A percentile compares a stretch with the other conserved stretches of the same genome.
Conservation (phyloP, 2,329 filamentous ascomycete species). For the Ophiocordyceps camponoti-rufipedis region DNA sequence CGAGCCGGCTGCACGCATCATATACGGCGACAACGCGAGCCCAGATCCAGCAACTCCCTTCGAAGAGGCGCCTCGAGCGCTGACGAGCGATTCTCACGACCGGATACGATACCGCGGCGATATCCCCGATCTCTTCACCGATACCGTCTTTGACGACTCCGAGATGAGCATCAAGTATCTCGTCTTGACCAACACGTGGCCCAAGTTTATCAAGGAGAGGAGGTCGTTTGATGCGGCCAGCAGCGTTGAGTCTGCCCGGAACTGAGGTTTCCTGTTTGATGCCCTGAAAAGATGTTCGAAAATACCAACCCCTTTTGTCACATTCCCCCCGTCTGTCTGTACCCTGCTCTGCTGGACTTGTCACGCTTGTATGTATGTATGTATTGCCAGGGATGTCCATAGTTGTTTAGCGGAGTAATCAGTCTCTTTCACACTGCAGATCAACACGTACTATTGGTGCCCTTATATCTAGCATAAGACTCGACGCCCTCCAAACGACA, state of each 20-base stretch:
- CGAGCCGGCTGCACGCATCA: conserved; percentile 28
- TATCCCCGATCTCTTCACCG: conserved; percentile 32
- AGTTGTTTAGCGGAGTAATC: no score
- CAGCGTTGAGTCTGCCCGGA: conserved; percentile 3
- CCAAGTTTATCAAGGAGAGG: conserved; percentile 32
- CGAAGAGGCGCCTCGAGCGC: conserved; percentile 9
- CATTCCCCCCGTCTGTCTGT: no score
- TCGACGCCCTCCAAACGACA: no score
- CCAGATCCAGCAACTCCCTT: conserved; percentile 27
- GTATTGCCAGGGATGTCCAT: no score
- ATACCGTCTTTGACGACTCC: conserved; percentile 39
- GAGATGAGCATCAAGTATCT: conserved; percentile 46
- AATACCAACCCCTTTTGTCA: background rate
- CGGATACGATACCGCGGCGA: conserved; percentile 20
- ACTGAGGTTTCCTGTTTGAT: background rate
- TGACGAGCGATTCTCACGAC: conserved; percentile 7
- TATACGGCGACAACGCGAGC: conserved; percentile 20
- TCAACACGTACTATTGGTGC: no score
- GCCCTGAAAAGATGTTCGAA: no score
- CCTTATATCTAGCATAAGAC: no score
- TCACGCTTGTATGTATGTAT: no score
- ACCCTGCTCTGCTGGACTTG: no score
- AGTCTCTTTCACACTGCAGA: no score
- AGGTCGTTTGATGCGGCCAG: conserved; percentile 11
- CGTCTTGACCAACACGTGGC: conserved; percentile 53